phyloP scores from a whole-genome alignment of 2,329 filamentous ascomycete species.

The Alternaria incomplexa region DNA sequence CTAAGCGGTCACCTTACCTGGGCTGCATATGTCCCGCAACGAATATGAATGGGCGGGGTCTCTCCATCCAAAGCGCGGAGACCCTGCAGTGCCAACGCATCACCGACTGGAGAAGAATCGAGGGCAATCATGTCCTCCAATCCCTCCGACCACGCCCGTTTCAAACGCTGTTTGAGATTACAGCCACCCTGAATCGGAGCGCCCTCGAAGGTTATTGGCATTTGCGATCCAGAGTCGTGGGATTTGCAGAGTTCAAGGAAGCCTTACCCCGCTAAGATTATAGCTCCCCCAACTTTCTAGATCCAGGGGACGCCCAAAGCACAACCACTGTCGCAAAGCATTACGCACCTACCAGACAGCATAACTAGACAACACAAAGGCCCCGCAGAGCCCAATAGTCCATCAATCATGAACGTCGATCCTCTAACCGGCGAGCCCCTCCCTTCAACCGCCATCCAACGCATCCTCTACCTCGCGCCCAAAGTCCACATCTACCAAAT shows the following conservation, averaged over 20 bases:
- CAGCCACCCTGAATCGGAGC: conserved; percentile 26
- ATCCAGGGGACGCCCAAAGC: neutral
- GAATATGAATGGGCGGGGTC: conserved; percentile 22
- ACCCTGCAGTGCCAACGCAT: conserved; percentile 45
- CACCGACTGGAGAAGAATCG: conserved; percentile 32
- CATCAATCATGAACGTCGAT: conserved; percentile 66
- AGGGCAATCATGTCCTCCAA: conserved; percentile 33
- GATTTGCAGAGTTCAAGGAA: neutral
- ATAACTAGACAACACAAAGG: neutral
- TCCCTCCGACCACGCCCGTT: conserved; percentile 39
- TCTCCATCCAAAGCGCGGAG: conserved; percentile 14
- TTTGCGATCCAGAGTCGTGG: neutral
- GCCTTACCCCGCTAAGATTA: conserved; percentile 2
- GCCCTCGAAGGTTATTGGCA: neutral
- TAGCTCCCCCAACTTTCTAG: neutral
- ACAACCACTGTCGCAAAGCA: neutral
- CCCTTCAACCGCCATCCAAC: conserved; percentile 79
- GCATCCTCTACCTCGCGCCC: conserved; percentile 77
- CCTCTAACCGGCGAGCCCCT: conserved; percentile 72
- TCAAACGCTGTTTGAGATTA: conserved; percentile 27
- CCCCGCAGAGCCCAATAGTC: neutral
- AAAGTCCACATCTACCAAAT: conserved; percentile 87
- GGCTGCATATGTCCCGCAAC: conserved; percentile 11
- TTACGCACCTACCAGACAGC: neutral
- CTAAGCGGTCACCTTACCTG: conserved; percentile 24